Conservation (phyloP, 345 rosid genomes). For the Ricinus communis region DNA sequence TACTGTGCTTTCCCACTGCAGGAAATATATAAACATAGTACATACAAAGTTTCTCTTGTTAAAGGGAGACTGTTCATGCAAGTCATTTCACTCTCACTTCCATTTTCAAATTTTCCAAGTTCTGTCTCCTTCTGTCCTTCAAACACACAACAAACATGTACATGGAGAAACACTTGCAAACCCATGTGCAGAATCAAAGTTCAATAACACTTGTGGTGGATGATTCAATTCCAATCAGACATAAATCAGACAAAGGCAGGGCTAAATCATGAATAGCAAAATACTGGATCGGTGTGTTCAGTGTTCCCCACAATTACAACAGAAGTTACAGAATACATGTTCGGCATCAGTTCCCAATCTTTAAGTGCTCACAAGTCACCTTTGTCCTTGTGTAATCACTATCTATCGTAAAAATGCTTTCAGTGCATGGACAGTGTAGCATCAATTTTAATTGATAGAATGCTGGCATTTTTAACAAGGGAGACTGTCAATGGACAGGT, state of each 20-base stretch:
- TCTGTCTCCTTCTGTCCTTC: neutral
- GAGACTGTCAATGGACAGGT: neutral
- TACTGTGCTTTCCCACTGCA: neutral
- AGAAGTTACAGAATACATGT: neutral
- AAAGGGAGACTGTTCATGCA: neutral
- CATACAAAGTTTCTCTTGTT: neutral
- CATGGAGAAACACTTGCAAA: neutral
- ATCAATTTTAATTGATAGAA: neutral
- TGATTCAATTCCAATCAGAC: neutral
- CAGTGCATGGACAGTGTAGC: neutral
- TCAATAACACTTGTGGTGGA: neutral
- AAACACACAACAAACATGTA: neutral
- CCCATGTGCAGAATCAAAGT: neutral
- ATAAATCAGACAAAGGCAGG: neutral
- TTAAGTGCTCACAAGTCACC: neutral
- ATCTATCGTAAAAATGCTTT: neutral
- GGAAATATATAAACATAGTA: neutral
- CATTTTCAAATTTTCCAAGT: neutral
- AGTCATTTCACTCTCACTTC: neutral
- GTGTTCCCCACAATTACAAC: neutral
- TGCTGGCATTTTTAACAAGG: neutral
- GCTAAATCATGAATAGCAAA: neutral
- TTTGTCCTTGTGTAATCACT: neutral
- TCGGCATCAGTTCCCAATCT: neutral
- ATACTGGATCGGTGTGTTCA: neutral